Evolutionary conservation across 495 filamentous ascomycete genomes (phyloP), one percentile per base, ranked within the genome.

Genomic region (Podospora appendiculata): DNA sequence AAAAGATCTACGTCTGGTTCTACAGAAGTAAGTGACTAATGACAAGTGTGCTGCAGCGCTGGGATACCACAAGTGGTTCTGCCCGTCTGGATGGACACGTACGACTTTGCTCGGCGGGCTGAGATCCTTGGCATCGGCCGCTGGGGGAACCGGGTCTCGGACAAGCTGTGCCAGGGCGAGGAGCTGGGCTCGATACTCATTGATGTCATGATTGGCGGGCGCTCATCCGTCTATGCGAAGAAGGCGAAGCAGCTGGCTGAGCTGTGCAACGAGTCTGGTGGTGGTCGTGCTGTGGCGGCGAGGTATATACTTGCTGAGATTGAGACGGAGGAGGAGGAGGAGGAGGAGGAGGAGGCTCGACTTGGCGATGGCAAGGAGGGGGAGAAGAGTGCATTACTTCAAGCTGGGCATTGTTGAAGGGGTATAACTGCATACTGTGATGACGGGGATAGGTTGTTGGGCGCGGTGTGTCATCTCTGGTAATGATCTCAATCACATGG

Each of bases 11-110:
- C n/a, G 25, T 25, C 25, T 5, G 5, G 5, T 2, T 25, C 25
- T 25, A 25, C 25, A 5, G 25, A 25, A 25, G 25, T 25, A 25
- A 25, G 25, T 25, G 5, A 25, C 25, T 25, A 25, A 25, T 5
- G 25, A 5, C 25, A 2, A 25, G 25, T 5, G 2, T 25, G 5
- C 25, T 25, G 25, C 17, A 79, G 76, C 50, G 70, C 68, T 7
- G 75, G 76, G 1, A 66, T 74, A 6, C 74, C 77, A 3, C 75
- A 79, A 45, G 66, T 81, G 1, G 58, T 81, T 4, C 67, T 80
- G 1, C 74, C 78, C 0, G 67, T 72, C 33, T 80, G 78, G 77
- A 71, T 77, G 51, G 78, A 81, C 52, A 75, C 70, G 25, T 80
- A 73, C 41, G 78, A 80, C 42, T 79, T 76, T 53, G 75, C 76